These are phyloP conservation scores for Globisporangium barbulae DNA, from an alignment of 352 stramenopile genomes.

Conservation along the genomic window DNA sequence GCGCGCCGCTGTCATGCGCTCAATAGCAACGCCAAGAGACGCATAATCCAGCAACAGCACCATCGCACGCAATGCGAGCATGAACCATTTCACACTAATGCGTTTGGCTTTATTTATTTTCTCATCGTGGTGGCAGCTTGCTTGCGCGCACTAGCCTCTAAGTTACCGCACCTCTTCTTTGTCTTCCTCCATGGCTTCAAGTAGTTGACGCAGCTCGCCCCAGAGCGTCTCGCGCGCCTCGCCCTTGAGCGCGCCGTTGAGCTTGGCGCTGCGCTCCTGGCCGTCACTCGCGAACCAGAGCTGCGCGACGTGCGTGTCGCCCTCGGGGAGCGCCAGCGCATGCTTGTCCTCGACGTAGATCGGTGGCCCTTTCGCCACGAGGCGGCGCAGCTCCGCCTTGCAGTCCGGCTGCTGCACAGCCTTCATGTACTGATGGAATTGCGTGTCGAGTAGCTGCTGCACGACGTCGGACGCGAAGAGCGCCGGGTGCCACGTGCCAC, in stretches of 20 bases:
- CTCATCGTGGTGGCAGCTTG: background rate
- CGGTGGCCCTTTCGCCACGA: conserved; percentile 88
- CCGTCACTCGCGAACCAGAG: conserved; percentile 90
- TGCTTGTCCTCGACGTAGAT: conserved; percentile 93
- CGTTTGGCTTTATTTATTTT: background rate
- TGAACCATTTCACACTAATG: background rate
- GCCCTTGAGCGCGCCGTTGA: conserved; percentile 87
- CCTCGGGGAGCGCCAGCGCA: conserved; percentile 82
- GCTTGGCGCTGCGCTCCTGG: conserved; percentile 81
- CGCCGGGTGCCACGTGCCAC: conserved; percentile 84
- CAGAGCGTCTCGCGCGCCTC: conserved; percentile 76
- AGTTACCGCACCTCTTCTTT: conserved; percentile 65
- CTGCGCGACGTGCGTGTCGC: conserved; percentile 86
- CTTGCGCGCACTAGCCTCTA: background rate
- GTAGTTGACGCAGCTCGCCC: conserved; percentile 62
- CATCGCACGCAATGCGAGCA: background rate
- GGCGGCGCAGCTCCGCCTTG: conserved; percentile 91
- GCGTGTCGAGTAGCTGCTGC: conserved; percentile 80
- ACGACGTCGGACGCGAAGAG: conserved; percentile 74
- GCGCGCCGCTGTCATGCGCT: background rate
- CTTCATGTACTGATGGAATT: conserved; percentile 93
- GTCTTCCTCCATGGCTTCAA: conserved; percentile 80
- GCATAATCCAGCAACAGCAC: background rate
- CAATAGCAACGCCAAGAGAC: background rate
- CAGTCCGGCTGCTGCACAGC: conserved; percentile 92